These are phyloP conservation scores for Mimosa bimucronata DNA, from an alignment of 306 rosid genomes.

Conservation along the genomic window DNA sequence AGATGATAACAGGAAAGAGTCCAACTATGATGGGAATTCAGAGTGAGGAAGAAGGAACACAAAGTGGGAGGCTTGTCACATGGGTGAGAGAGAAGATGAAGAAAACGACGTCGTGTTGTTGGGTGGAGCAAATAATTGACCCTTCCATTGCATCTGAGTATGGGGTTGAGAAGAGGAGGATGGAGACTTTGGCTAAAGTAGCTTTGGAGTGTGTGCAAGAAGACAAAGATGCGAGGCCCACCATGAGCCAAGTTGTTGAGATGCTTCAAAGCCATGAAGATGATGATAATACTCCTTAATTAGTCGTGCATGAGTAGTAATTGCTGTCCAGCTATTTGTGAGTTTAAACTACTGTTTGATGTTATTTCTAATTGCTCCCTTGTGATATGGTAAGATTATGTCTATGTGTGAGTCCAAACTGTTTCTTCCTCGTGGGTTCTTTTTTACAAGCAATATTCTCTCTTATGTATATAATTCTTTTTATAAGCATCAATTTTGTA, in stretches of 20 bases:
- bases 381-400: no score
- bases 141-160: neutral
- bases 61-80: constrained; percentile 36
- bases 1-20: constrained; percentile 42
- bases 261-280: neutral
- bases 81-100: constrained; percentile 51
- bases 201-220: constrained; percentile 55
- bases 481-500: no score
- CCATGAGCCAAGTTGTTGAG: neutral
- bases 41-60: neutral
- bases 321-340: no score
- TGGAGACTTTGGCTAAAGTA: constrained; percentile 40
- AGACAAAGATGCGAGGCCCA: constrained; percentile 42
- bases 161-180: neutral
- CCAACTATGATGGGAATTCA: constrained; percentile 16
- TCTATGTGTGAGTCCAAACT: no score
- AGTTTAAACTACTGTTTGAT: no score
- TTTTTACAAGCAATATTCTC: no score
- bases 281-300: no score
- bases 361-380: no score
- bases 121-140: neutral
- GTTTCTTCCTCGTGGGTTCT: no score
- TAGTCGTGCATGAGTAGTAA: no score
- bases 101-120: neutral
- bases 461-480: no score